Percentiles rank a stretch among this genome's conserved stretches.
phyloP scores from a whole-genome alignment of 2,329 filamentous ascomycete genomes.

The Emmonsiellopsis sp. region DNA sequence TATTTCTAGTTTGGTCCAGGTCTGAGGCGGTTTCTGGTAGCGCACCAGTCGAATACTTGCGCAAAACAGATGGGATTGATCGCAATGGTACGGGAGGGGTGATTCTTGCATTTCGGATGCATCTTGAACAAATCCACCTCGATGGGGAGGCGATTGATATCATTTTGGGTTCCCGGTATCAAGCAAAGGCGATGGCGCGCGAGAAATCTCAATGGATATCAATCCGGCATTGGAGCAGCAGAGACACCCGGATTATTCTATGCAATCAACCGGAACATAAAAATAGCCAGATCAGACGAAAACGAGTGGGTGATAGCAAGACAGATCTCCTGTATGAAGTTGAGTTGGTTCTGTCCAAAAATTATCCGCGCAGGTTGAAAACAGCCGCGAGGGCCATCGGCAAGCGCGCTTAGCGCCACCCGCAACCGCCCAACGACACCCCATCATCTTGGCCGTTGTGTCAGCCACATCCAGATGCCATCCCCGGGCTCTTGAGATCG shows the following conservation, averaged over 20 bases:
- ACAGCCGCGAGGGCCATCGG: not conserved
- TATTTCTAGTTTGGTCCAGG: slow-evolving; percentile 70
- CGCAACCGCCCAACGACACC: not conserved
- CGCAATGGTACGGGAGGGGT: not conserved
- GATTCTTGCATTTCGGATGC: slow-evolving; percentile 1
- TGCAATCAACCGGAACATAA: not conserved
- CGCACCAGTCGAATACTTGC: slow-evolving; percentile 22
- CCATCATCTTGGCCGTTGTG: not conserved
- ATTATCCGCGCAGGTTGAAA: not conserved
- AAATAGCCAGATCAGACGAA: not conserved
- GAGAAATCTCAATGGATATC: not conserved
- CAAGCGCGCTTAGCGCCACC: not conserved
- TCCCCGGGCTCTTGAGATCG: not conserved
- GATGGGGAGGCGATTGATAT: slow-evolving; percentile 2
- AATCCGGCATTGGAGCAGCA: not conserved
- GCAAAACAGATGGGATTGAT: not conserved
- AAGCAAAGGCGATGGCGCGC: not conserved
- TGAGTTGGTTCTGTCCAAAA: not conserved
- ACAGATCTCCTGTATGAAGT: not conserved
- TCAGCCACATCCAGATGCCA: not conserved
- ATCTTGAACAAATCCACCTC: slow-evolving; percentile 10
- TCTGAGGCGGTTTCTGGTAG: slow-evolving; percentile 14
- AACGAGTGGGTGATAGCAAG: not conserved
- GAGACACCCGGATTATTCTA: not conserved
- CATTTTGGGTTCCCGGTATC: not conserved